These are phyloP conservation scores for Trypanosomatidae sp. DNA, from an alignment of 208 protist genomes.

Conservation along the genomic window DNA sequence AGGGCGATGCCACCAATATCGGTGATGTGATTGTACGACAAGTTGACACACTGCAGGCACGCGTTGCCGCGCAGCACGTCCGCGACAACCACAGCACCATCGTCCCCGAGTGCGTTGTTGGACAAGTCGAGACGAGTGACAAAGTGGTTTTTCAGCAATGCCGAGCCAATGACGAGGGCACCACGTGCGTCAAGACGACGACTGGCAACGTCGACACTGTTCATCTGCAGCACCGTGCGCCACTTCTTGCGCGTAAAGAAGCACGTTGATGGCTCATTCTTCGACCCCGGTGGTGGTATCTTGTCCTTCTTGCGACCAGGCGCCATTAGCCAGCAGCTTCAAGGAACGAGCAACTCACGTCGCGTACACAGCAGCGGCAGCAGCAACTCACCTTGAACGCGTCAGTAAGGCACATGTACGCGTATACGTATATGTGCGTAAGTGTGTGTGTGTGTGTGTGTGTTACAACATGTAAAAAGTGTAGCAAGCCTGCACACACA, in stretches of 20 bases:
- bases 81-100: slow-evolving; percentile 48
- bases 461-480: no score
- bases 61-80: slow-evolving; percentile 55
- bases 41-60: slow-evolving; percentile 44
- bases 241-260: slow-evolving; percentile 78
- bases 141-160: slow-evolving; percentile 46
- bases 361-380: no score
- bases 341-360: no score
- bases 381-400: no score
- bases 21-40: slow-evolving; percentile 64
- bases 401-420: no score
- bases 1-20: slow-evolving; percentile 78
- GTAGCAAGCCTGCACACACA: no score
- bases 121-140: slow-evolving; percentile 46
- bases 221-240: slow-evolving; percentile 31
- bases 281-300: slow-evolving; percentile 55
- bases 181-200: slow-evolving; percentile 36
- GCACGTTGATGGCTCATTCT: slow-evolving; percentile 50
- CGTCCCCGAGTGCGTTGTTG: slow-evolving; percentile 63
- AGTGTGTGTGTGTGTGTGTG: no score
- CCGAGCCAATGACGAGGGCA: slow-evolving; percentile 45
- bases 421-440: no score
- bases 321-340: no score
- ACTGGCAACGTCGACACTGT: slow-evolving; percentile 35
- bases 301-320: slow-evolving; percentile 62